Evolutionary conservation across 768 basidiomycete species (phyloP), one percentile per base, ranked within the genome.

Genomic region (Trichaptum fuscoviolaceum): DNA sequence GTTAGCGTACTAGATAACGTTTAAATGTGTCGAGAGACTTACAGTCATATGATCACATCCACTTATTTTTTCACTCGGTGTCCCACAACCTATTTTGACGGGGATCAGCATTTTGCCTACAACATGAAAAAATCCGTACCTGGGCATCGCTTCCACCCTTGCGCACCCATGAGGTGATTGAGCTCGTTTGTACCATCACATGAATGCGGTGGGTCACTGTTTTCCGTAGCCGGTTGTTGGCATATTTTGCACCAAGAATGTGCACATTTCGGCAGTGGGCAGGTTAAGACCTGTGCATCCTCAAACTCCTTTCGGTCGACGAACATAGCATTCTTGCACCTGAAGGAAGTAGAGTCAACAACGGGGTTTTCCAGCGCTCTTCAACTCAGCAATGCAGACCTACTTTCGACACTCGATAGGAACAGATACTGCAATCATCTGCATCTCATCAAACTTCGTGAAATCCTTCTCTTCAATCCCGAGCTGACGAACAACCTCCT

Each of bases 321-420:
- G 63, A 70, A 72, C 42, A 52, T 52, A 12, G 42, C 12, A 20
- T 12, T 2, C 15, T 52, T 52, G 42, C 42, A 52, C 42, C 42
- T 52, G 5, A 4, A 23, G 24, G 17, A 5, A 61, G 59, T 5
- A 12, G 15, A 24, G 9, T 25, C 23, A 25, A 20, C 15, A 58
- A n/a, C 3, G 9, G n/a, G 4, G 57, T 3, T 58, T 7, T 58
- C 25, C 9, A 9, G 57, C 15, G 57, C 27, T 36, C 26, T 57
- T 3, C 36, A 8, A 74, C 78, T 57, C 70, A 20, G 3, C 15
- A 52, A 52, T 52, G 15, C 6, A 52, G 20, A 52, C 10, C 3
- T 12, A 85, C 88, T 77, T 77, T 67, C 80, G 81, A 69, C 88
- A 89, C 64, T 82, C 77, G 30, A 83, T 71, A 61, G 81, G 74